phyloP scores from a whole-genome alignment of 805 yeast species.

The Debaryomyces prosopidis region DNA sequence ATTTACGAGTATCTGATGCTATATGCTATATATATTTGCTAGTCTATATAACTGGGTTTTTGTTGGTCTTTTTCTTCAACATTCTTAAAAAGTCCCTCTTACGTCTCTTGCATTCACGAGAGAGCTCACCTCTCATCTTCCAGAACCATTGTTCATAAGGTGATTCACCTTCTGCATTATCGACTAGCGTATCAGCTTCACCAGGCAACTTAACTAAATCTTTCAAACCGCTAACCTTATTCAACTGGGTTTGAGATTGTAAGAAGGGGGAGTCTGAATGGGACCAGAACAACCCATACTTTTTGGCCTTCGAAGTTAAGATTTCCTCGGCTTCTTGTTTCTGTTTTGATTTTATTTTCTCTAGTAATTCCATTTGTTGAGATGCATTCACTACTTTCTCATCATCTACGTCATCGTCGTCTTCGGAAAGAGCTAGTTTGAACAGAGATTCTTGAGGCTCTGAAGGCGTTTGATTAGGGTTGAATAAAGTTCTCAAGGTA shows the following conservation, averaged over 20 bases:
- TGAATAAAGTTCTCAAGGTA: constrained; percentile 59
- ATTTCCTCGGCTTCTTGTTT: constrained; percentile 1
- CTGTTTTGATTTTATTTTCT: constrained; percentile 30
- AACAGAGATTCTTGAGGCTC: constrained; percentile 16
- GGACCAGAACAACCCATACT: constrained; percentile 68
- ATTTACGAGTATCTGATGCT: too few relatives aligned
- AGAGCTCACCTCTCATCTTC: constrained; percentile 79
- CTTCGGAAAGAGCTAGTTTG: constrained; percentile 43
- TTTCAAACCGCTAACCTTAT: constrained; percentile 46
- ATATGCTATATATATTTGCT: not conserved
- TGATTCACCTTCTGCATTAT: constrained; percentile 33
- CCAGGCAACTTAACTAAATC: constrained; percentile 38
- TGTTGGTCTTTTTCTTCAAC: constrained; percentile 43
- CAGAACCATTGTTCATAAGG: constrained; percentile 77
- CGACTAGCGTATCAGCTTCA: constrained; percentile 29
- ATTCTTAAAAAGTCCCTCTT: constrained; percentile 72
- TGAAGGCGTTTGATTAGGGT: constrained; percentile 26
- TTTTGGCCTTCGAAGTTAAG: constrained; percentile 5
- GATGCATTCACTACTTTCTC: constrained; percentile 18
- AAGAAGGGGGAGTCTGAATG: constrained; percentile 87
- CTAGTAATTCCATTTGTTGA: constrained; percentile 25
- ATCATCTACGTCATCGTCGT: constrained; percentile 52
- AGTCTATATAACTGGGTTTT: not conserved
- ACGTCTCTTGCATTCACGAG: constrained; percentile 70
- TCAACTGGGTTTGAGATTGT: constrained; percentile 78